Percentiles rank a stretch among this genome's conserved stretches.
phyloP scores from a whole-genome alignment of 2,329 filamentous ascomycete genomes.

The Cadophora malorum region DNA sequence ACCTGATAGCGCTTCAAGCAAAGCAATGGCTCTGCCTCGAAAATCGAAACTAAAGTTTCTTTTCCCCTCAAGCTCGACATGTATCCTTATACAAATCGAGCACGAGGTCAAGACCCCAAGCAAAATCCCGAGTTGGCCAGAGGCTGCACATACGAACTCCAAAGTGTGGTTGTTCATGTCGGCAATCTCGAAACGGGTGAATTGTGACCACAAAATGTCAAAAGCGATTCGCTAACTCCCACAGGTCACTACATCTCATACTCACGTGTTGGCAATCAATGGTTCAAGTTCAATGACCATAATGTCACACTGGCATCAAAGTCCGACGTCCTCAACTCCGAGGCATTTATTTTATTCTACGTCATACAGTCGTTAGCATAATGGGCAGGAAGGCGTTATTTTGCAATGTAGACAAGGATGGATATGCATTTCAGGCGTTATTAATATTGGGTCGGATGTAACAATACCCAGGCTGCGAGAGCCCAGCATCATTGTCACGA shows the following conservation, averaged over 20 bases:
- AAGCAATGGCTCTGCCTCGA: conserved; percentile 75
- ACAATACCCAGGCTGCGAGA: conserved; percentile 23
- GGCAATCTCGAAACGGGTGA: conserved; percentile 84
- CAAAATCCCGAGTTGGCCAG: conserved; percentile 62
- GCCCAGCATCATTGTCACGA: conserved; percentile 17
- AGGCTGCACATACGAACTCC: conserved; percentile 82
- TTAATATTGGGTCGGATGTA: conserved; percentile 15
- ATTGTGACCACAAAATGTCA: conserved; percentile 14
- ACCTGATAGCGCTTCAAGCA: conserved; percentile 72
- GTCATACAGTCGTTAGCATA: conserved; percentile 67
- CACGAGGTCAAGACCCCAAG: conserved; percentile 56
- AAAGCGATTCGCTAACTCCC: conserved; percentile 27
- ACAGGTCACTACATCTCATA: conserved; percentile 86
- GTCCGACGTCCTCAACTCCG: conserved; percentile 82
- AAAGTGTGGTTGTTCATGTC: conserved; percentile 90
- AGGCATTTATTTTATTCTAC: conserved; percentile 93
- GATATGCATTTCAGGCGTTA: conserved; percentile 25
- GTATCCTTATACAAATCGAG: conserved; percentile 82
- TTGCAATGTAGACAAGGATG: conserved; percentile 19
- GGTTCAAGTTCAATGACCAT: conserved; percentile 96
- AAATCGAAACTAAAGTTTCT: conserved; percentile 84
- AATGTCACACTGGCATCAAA: conserved; percentile 85
- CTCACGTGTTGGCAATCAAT: conserved; percentile 81
- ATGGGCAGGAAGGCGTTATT: conserved; percentile 24
- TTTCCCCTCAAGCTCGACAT: conserved; percentile 91